phyloP scores from a whole-genome alignment of 2,329 filamentous ascomycete genomes.

The Penicillium italicum region DNA sequence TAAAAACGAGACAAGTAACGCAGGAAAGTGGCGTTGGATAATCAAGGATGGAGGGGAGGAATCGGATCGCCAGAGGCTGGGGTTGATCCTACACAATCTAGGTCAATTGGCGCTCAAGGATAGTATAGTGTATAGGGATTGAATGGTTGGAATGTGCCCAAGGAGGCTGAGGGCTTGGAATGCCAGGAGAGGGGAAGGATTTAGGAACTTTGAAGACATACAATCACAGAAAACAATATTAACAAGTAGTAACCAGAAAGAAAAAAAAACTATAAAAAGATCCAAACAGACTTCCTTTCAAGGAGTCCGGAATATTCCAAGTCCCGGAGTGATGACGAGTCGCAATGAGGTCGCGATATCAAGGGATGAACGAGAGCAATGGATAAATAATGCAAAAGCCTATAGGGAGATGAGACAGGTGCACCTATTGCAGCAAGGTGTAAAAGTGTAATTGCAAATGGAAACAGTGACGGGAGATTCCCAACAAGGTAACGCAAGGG shows the following conservation, averaged over 20 bases:
- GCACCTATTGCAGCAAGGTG: conserved; percentile 24
- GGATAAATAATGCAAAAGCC: conserved; percentile 12
- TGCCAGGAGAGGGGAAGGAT: conserved; percentile 27
- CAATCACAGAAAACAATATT: conserved; percentile 12
- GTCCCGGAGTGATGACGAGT: conserved; percentile 13
- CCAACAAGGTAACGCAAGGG: conserved; percentile 24
- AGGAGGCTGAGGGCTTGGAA: conserved; percentile 22
- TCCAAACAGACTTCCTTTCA: conserved; percentile 15
- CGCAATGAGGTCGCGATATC: conserved; percentile 9
- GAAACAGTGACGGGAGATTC: neutral
- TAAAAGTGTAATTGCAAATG: neutral
- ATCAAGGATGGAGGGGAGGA: conserved; percentile 12
- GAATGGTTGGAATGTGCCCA: conserved; percentile 29
- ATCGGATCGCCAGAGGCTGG: conserved; percentile 22
- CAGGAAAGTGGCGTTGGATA: conserved; percentile 11
- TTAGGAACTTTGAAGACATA: conserved; percentile 15
- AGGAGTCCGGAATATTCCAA: conserved; percentile 18
- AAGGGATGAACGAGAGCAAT: conserved; percentile 9
- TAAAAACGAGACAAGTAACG: neutral
- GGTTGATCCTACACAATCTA: conserved; percentile 22
- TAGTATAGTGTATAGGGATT: conserved; percentile 15
- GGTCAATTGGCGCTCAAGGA: conserved; percentile 23
- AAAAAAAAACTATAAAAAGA: conserved; percentile 27
- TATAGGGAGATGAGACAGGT: conserved; percentile 11
- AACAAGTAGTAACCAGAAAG: conserved; percentile 15